Evolutionary conservation across 495 filamentous ascomycete genomes (phyloP), one percentile per base, ranked within the genome.

Genomic region (Aspergillus biplanus): DNA sequence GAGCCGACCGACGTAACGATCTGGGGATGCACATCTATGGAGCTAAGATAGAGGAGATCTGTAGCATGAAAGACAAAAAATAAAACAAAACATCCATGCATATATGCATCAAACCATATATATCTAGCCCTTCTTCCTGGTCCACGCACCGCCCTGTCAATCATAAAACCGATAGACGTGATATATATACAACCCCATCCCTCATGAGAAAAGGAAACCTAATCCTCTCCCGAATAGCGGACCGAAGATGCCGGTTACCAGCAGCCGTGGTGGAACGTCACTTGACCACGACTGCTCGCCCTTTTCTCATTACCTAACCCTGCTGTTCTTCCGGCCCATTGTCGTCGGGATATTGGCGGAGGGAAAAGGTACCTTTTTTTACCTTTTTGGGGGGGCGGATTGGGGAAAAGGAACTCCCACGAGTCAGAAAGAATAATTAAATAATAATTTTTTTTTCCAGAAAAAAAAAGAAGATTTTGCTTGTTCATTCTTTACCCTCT

Each of bases 191-290:
- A 9, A 5, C 21, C 21, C 8, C 4, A 53, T 53, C 32, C 6
- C 7, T 15, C 50, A 53, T 12, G 11, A 2, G 50, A 33, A 33
- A 15, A 4, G 33, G 9, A 33, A 53, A 32, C 13, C 34, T 52
- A 47, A 44, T 18, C 53, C 52, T 34, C 49, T 62, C 52, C 67
- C 62, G 64, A 64, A 39, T 61, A 56, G 61, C 64, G 56, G 63
- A 65, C 67, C 67, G 67, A 69, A 59, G 63, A 64, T 59, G 65
- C 62, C 67, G 65, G 67, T 63, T 69, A 65, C 56, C 67, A 69
- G 62, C 67, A 69, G 67, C 59, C 60, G 67, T 37, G 56, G 67
- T 67, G 67, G 56, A 69, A 67, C 62, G 62, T 67, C 62, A 65
- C 64, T 63, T 65, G 67, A 61, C 58, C 62, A 48, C 55, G 2